Conservation (phyloP, 495 filamentous ascomycete genomes). For the Hypoxylon trugodes region DNA sequence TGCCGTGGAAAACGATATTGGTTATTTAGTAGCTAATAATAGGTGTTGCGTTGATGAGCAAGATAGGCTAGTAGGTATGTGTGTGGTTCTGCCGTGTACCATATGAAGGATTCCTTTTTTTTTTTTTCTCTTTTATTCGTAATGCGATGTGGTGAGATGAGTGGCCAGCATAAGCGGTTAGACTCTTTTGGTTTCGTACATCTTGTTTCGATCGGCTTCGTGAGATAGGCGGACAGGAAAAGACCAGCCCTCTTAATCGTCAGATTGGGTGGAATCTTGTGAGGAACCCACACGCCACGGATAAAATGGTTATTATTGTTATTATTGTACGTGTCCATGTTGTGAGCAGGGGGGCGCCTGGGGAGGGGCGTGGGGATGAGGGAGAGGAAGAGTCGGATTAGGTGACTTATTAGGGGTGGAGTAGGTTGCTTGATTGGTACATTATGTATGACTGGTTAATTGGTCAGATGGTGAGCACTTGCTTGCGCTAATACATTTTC, state of each 20-base stretch:
- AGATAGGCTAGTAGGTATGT: not conserved
- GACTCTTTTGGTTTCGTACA: constrained; percentile 2
- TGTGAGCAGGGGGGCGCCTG: not conserved
- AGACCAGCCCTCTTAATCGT: constrained; percentile 8
- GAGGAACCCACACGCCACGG: constrained; percentile 1
- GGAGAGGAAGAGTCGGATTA: too few species aligned
- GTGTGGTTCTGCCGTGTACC: not conserved
- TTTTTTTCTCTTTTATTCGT: constrained; percentile 16
- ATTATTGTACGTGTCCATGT: not conserved
- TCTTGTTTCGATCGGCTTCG: constrained; percentile 5
- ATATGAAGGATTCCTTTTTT: constrained; percentile 13
- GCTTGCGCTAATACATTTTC: not conserved
- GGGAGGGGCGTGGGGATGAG: not conserved
- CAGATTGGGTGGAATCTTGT: constrained; percentile 3
- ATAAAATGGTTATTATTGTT: constrained; percentile 10
- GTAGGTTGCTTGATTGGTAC: too few species aligned
- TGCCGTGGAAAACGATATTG: not conserved
- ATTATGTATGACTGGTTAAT: too few species aligned
- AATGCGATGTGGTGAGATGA: constrained; percentile 32
- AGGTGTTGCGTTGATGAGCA: not conserved
- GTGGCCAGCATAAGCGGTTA: constrained; percentile 29
- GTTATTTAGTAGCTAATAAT: not conserved
- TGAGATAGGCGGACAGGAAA: not conserved
- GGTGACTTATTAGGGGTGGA: too few species aligned
- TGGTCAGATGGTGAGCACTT: not conserved